Evolutionary conservation across 225 moss, liverwort and hornwort genomes (phyloP), one percentile per base, ranked within the genome.

Genomic region (Ulota crispa): DNA sequence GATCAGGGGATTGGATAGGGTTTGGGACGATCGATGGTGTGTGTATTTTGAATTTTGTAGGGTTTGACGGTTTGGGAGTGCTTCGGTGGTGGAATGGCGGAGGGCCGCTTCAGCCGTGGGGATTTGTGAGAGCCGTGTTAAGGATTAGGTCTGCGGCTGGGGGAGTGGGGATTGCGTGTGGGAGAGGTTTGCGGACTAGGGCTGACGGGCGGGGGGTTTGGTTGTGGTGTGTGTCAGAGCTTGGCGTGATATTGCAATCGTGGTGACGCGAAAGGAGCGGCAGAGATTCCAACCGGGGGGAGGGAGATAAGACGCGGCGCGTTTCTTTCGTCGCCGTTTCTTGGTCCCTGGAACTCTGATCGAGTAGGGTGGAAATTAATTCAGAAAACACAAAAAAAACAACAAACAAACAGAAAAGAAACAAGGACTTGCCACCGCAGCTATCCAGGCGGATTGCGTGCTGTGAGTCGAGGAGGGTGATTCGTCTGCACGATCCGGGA

Each of bases 291-390:
- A 79, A 82, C 80, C 80, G 83, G 91, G 91, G 90, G 88, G 88
- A 87, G 79, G 86, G 87, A 86, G 86, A 91, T 81, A 91, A 90
- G 88, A 87, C 81, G 78, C 84, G 91, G 90, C 78, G 90, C 86
- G 81, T 80, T 82, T 86, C 56, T 80, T 76, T 87, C 83, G 88
- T 87, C 68, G 82, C 88, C 91, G 81, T 70, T 72, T 91, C 91
- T 91, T 87, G 83, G 63, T 83, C 83, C 86, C 86, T 88, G 88
- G 86, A 88, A 83, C 84, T 90, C 70, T 88, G 82, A 77, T 47
- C 21, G 16, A 79, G 77, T 82, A 79, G 82, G 85, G 88, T 81
- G 73, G 65, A 81, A 88, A 62, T 50, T 55, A 86, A 83, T 63
- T 39, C 80, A 67, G 50, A 83, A 89, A 87, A 76, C 56, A 45